Conservation (phyloP, 805 yeast species). For the Yarrowia sp. region DNA sequence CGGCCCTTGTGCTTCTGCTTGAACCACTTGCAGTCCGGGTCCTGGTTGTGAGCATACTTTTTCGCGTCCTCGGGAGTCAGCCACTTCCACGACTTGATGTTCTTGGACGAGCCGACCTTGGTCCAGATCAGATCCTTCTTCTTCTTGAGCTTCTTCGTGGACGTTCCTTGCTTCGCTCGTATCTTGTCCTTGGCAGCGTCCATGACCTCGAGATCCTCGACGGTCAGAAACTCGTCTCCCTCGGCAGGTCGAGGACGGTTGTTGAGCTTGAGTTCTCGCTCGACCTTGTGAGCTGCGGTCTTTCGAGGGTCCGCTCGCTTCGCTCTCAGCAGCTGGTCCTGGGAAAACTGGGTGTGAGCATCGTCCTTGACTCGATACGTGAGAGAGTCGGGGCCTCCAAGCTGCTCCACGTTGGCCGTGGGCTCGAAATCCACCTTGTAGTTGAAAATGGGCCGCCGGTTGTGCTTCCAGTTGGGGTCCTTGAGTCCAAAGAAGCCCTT, state of each 20-base stretch:
- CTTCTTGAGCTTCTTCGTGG: neutral
- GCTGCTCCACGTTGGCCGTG: neutral
- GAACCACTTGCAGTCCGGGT: conserved; percentile 1
- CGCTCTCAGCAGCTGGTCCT: neutral
- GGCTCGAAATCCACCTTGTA: conserved; percentile 1
- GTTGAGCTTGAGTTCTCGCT: no score
- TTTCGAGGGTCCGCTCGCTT: neutral
- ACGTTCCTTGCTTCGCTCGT: neutral
- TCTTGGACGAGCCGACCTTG: conserved; percentile 1
- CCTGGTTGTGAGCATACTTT: neutral
- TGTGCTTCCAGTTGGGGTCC: conserved; percentile 5
- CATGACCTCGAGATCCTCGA: neutral
- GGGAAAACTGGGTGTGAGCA: neutral
- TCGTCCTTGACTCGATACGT: conserved; percentile 11
- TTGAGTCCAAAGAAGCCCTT: conserved; percentile 5
- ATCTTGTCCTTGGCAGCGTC: neutral
- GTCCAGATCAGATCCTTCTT: neutral
- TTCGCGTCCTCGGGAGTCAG: neutral
- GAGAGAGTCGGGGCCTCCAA: neutral
- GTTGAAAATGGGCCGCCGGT: neutral
- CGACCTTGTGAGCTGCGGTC: neutral
- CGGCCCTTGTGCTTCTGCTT: neutral
- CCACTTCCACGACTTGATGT: conserved; percentile 18
- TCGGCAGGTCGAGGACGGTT: neutral
- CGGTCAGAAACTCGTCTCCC: neutral